Evolutionary conservation across 768 basidiomycete genomes (phyloP).

Genomic region (Boletus rex-veris): DNA sequence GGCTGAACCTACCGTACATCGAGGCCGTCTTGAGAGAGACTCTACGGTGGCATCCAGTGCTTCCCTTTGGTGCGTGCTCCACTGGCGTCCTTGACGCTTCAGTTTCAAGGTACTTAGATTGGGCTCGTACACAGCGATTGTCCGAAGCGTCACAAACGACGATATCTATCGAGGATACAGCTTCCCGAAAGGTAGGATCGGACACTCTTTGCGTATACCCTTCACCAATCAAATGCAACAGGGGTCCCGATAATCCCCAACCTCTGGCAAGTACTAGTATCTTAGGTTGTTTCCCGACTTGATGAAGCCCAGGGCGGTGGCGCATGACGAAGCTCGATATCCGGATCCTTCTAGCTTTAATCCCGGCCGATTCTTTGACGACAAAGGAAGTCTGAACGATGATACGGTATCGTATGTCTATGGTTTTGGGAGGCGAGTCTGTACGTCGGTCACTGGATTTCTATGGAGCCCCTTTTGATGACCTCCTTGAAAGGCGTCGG

Average conservation of each 20-base stretch:
- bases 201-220: too few species aligned
- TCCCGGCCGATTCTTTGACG: constrained; percentile 7
- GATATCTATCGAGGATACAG: constrained; percentile 9
- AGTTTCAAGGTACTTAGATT: neutral
- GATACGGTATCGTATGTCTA: constrained; percentile 5
- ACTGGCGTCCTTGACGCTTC: neutral
- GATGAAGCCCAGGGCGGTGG: constrained; percentile 4
- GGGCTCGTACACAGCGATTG: neutral
- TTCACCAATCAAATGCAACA: neutral
- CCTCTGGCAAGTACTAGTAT: constrained; percentile 1
- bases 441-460: neutral
- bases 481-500: constrained; percentile 4
- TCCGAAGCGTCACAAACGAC: constrained; percentile 5
- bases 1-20: neutral
- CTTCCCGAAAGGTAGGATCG: constrained; percentile 4
- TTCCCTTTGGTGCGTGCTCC: constrained; percentile 5
- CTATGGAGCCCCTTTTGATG: neutral
- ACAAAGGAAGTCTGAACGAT: constrained; percentile 5
- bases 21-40: constrained; percentile 5
- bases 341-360: neutral
- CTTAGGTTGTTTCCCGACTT: neutral
- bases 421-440: constrained; percentile 5
- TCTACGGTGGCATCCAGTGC: constrained; percentile 5
- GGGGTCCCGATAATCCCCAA: constrained; percentile 6
- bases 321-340: constrained; percentile 6